phyloP scores from a whole-genome alignment of 352 stramenopile genomes.

The Phytophthora ohioensis region DNA sequence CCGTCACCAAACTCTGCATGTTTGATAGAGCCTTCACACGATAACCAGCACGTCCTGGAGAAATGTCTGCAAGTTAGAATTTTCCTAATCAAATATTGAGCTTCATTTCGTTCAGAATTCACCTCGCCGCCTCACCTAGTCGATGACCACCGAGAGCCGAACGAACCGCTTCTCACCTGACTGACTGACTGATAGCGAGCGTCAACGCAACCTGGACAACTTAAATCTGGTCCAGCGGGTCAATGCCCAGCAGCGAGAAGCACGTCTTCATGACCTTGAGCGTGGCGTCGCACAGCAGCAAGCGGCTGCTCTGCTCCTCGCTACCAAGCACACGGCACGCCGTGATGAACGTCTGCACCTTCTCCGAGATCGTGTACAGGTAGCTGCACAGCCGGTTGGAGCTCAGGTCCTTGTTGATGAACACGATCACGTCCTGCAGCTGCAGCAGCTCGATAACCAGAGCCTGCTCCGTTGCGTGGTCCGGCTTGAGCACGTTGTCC shows the following conservation, averaged over 20 bases:
- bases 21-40: slow-evolving; percentile 37
- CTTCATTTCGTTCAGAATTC: slow-evolving; percentile 39
- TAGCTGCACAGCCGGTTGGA: slow-evolving; percentile 99
- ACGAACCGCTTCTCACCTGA: slow-evolving; percentile 19
- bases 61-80: slow-evolving; percentile 44
- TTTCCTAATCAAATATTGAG: slow-evolving; percentile 52
- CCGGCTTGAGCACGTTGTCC: slow-evolving; percentile 66
- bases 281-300: slow-evolving; percentile 97
- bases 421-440: slow-evolving; percentile 95
- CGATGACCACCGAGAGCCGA: slow-evolving; percentile 10
- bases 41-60: slow-evolving; percentile 34
- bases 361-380: slow-evolving; percentile 97
- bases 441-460: slow-evolving; percentile 95
- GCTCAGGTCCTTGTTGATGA: slow-evolving; percentile 95
- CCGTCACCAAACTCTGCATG: slow-evolving; percentile 20
- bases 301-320: slow-evolving; percentile 94
- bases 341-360: slow-evolving; percentile 98
- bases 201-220: neutral
- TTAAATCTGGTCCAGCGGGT: slow-evolving; percentile 95
- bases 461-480: slow-evolving; percentile 91
- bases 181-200: slow-evolving; percentile 11
- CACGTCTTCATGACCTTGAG: slow-evolving; percentile 95
- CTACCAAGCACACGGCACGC: slow-evolving; percentile 97
- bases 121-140: slow-evolving; percentile 21
- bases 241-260: slow-evolving; percentile 95